Base-by-base conservation (phyloP, 371 early-diverging fungal genomes). In the Neoconidiobolus thromboides region DNA sequence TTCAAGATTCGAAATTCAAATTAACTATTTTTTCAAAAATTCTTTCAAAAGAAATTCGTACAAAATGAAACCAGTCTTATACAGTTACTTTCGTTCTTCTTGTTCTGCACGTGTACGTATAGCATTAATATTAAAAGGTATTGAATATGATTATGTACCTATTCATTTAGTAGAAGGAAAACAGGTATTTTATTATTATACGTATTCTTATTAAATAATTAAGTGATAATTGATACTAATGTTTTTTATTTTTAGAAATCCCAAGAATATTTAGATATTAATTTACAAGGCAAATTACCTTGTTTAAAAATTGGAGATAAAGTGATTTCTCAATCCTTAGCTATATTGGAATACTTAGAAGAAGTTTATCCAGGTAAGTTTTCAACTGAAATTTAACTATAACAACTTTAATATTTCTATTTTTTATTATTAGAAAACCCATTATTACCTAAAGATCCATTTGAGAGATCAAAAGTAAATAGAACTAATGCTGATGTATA, bases 281-380 rank as follows among this genome's bases (percentile, higher is more conserved):
- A 89, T 65, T 90, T 93, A 1, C 69, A 68, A 48, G 71, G 72
- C 48, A 68, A 76, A 6, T 79, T 94, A 7, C 95, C 95, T 37
- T 71, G 79, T 26, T 72, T 83, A 14, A 58, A 78, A 3, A 76
- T 82, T 36, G 79, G 82, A 50, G 79, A 78, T 5, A 55, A 72
- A 37, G 44, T 65, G 2, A 48, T 91, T 43, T 69, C 71, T 40
- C 85, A 89, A 69, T 88, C 88, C 3, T 63, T 81, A 51, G 85
- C 93, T 36, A 92, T 93, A 49, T 59, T 91, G 42, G 91, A 94
- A 66, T 89, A 89, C 62, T 69, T 95, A 3, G 93, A 95, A 49
- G 92, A 93, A 60, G 67, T 75, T 9, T 65, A 78, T 59, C 81
- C 89, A 6, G 74, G 80, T 66, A 68, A 46, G 48, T 10, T n/a